Evolutionary conservation across 768 basidiomycete species (phyloP).

Genomic region (Hericium coralloides): DNA sequence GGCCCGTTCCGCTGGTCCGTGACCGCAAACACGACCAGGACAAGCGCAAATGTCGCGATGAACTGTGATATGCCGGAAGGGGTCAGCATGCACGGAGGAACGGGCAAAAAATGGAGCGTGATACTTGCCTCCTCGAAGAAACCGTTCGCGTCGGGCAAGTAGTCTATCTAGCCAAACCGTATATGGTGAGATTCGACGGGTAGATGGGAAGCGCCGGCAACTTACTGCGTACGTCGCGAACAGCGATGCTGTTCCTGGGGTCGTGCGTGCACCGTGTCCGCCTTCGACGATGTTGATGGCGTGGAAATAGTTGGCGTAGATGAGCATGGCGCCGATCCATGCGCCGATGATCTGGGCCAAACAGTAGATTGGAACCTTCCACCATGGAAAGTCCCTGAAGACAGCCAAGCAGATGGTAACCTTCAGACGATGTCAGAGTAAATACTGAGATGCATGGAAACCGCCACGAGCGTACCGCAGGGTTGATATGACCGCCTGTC

Average conservation of each 20-base stretch:
- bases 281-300: slow-evolving; percentile 62
- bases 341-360: slow-evolving; percentile 56
- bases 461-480: slow-evolving; percentile 15
- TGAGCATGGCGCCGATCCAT: slow-evolving; percentile 43
- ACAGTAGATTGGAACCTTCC: slow-evolving; percentile 67
- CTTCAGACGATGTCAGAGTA: slow-evolving; percentile 21
- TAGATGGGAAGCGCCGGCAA: neutral
- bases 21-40: slow-evolving; percentile 43
- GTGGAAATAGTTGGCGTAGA: slow-evolving; percentile 60
- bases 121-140: slow-evolving; percentile 37
- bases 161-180: slow-evolving; percentile 26
- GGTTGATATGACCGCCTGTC: slow-evolving; percentile 56
- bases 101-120: neutral
- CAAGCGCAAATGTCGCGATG: slow-evolving; percentile 43
- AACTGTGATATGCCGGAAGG: slow-evolving; percentile 23
- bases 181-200: neutral
- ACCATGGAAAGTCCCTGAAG: slow-evolving; percentile 70
- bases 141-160: slow-evolving; percentile 21
- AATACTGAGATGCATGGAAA: neutral
- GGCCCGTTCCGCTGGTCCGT: slow-evolving; percentile 45
- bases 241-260: slow-evolving; percentile 42
- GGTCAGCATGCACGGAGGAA: neutral
- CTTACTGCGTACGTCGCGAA: slow-evolving; percentile 55
- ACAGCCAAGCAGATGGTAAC: slow-evolving; percentile 65
- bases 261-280: slow-evolving; percentile 47